Evolutionary conservation across 2,329 filamentous ascomycete genomes (phyloP).

Genomic region (Paraphoma sp.): DNA sequence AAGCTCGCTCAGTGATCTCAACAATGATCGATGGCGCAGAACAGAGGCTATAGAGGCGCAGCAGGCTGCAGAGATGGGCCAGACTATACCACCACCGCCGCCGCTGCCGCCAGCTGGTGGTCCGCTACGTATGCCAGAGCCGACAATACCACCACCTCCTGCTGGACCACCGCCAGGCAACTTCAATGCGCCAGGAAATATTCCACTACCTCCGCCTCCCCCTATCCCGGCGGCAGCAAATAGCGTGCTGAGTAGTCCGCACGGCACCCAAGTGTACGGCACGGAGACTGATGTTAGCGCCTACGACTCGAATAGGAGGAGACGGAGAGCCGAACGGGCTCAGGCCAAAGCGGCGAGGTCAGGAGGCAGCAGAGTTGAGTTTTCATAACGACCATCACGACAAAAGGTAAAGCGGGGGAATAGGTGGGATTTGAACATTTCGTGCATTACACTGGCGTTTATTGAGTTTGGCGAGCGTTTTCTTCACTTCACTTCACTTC

Average conservation of each 20-base stretch:
- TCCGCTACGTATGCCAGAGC: constrained; percentile 38
- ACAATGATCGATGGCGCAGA: constrained; percentile 49
- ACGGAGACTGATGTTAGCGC: constrained; percentile 49
- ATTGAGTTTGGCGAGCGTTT: background rate
- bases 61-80: constrained; percentile 40
- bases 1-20: constrained; percentile 45
- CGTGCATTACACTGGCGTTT: background rate
- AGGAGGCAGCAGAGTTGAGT: constrained; percentile 49
- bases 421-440: background rate
- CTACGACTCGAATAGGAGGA: constrained; percentile 48
- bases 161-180: constrained; percentile 38
- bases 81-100: constrained; percentile 32
- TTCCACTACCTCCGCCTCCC: constrained; percentile 41
- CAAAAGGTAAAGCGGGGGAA: background rate
- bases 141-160: constrained; percentile 38
- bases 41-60: constrained; percentile 46
- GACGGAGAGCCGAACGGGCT: constrained; percentile 48
- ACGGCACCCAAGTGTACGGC: constrained; percentile 42
- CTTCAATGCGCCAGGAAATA: constrained; percentile 10
- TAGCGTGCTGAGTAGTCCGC: constrained; percentile 46
- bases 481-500: too few relatives aligned
- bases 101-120: constrained; percentile 31
- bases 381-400: constrained; percentile 36
- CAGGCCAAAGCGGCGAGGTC: constrained; percentile 44
- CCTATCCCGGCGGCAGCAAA: constrained; percentile 39